A percentile compares a stretch with the other conserved stretches of the same genome.
These are phyloP conservation scores for Apostasia ramifera DNA, from an alignment of 106 monocot species.

Conservation along the genomic window DNA sequence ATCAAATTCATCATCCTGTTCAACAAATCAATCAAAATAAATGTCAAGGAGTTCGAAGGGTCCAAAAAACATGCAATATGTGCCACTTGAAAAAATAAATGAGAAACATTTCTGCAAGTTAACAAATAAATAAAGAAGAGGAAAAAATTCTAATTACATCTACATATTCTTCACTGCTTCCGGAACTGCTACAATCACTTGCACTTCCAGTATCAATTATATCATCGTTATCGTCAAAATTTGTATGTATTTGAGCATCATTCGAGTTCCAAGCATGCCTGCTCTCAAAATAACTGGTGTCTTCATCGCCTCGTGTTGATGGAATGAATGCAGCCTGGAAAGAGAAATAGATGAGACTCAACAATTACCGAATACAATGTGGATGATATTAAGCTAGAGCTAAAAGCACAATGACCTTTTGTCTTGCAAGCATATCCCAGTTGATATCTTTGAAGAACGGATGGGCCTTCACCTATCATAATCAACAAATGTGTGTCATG, in stretches of 20 bases:
- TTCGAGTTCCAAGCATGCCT: conserved; percentile 67
- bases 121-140: background rate
- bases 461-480: conserved; percentile 84
- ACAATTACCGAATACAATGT: background rate
- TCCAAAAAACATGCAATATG: background rate
- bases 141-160: conserved; percentile 33
- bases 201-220: conserved; percentile 36
- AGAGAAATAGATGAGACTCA: background rate
- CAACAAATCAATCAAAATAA: conserved; percentile 4
- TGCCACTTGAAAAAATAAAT: background rate
- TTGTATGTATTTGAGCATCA: conserved; percentile 20
- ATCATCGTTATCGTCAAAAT: conserved; percentile 34
- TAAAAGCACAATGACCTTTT: conserved; percentile 46
- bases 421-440: conserved; percentile 88
- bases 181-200: conserved; percentile 59
- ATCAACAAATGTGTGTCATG: conserved; percentile 16
- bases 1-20: conserved; percentile 72
- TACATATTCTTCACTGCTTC: conserved; percentile 54
- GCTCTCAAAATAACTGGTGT: conserved; percentile 87
- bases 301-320: conserved; percentile 70
- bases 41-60: background rate
- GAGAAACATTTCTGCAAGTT: background rate
- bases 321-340: conserved; percentile 90
- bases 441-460: conserved; percentile 84
- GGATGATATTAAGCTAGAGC: background rate